Evolutionary conservation across 2,329 filamentous ascomycete genomes (phyloP), one percentile per base, ranked within the genome.

Genomic region (Exophiala dermatitidis): DNA sequence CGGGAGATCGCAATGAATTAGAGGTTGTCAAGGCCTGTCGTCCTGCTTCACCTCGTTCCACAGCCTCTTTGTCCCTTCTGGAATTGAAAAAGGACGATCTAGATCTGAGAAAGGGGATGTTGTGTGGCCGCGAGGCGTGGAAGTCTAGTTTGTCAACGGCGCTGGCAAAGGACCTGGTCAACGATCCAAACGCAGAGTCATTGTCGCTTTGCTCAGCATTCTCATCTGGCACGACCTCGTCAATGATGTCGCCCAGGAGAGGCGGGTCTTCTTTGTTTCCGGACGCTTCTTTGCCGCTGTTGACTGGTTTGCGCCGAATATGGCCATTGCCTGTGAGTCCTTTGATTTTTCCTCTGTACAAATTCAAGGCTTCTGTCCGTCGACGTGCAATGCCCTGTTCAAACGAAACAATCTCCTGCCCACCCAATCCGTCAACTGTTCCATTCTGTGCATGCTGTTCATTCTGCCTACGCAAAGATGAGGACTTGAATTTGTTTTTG

Each of bases 121-220:
- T 56, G 19, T 43, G 44, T 49, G 50, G 54, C n/a, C 52, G 49
- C 8, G 51, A 45, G n/a, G 54, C 46, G 9, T 58, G 36, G 36
- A 60, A 58, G 44, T 60, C 60, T 8, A 62, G 48, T 42, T 59
- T 60, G 32, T 62, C 60, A 36, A 62, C 57, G 4, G 57, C 60
- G 34, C 55, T 62, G 9, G 57, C 55, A 26, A 62, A 62, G 3
- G 60, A 60, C 47, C 54, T 54, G 32, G 56, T 62, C 31, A 62
- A 47, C 10, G 58, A 62, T 3, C 51, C 54, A 53, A 58, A 54
- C 3, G 45, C 50, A n/a, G 53, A 59, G 26, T 56, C 57, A 43
- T 49, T 47, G 26, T 59, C 57, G 34, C 48, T 51, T 12, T 50
- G 47, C 36, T 56, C 53, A 40, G 29, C 19, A 32, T 32, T 29